phyloP scores from a whole-genome alignment of 2,329 filamentous ascomycete species.

The Trichoderma hamatum region DNA sequence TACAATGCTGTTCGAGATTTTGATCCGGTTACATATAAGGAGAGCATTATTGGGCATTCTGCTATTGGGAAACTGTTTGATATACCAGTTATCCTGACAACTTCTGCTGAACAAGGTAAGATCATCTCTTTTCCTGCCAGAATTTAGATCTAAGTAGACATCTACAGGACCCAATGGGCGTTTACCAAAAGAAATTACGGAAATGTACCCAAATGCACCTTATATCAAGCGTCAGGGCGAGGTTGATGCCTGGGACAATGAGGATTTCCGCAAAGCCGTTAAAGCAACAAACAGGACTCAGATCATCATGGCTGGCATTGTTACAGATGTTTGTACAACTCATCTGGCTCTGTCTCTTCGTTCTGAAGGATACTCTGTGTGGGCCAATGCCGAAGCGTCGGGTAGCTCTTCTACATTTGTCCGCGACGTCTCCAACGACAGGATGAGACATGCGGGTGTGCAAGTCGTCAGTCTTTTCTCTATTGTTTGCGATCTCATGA shows the following conservation, averaged over 20 bases:
- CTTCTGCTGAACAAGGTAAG: conserved; percentile 62
- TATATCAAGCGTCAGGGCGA: conserved; percentile 70
- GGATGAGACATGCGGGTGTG: conserved; percentile 69
- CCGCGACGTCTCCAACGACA: conserved; percentile 58
- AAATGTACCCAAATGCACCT: conserved; percentile 66
- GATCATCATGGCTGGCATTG: conserved; percentile 72
- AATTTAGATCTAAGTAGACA: not conserved
- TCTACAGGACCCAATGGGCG: conserved; percentile 68
- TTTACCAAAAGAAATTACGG: conserved; percentile 49
- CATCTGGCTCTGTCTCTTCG: conserved; percentile 74
- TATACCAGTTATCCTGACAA: conserved; percentile 70
- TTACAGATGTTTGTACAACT: conserved; percentile 74
- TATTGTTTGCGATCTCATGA: conserved; percentile 69
- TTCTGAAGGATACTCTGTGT: conserved; percentile 72
- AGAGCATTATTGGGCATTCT: conserved; percentile 69
- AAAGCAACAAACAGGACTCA: conserved; percentile 67
- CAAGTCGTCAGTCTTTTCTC: conserved; percentile 64
- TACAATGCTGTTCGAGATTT: conserved; percentile 63
- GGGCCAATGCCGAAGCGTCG: conserved; percentile 71
- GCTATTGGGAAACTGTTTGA: conserved; percentile 64
- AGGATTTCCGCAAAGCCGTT: conserved; percentile 67
- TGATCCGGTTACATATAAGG: conserved; percentile 64
- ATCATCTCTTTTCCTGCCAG: not conserved
- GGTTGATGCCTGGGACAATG: conserved; percentile 77
- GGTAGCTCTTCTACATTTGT: conserved; percentile 63